Base-by-base conservation (phyloP, 139 green algal genomes). In the Parachlorella kessleri region DNA sequence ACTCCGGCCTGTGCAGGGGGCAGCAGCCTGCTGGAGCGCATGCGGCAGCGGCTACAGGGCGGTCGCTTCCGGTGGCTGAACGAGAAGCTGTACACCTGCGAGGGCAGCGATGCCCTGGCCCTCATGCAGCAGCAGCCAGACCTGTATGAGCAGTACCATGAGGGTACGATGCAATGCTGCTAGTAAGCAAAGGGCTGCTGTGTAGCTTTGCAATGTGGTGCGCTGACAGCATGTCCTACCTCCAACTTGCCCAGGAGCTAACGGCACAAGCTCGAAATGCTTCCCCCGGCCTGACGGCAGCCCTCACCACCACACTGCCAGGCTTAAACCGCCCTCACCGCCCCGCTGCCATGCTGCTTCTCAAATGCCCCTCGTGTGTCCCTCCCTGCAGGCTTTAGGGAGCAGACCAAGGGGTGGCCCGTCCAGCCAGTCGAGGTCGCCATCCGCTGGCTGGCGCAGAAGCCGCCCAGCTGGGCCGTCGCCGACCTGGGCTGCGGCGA, bases 401-500 rank as follows among this genome's bases (percentile, higher is more conserved):
- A 92, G 71, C 94, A 98, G 80, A 96, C 90, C 1, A 83, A 90
- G 64, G 71, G 81, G 6, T 99, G 96, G 96, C 94, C 94, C 3
- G 78, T 83, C 76, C 89, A 94, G 79, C 96, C 96, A 0, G 77
- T 99, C 40, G 91, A 98, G 53, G 74, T 89, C 33, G 91, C 91
- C 33, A 86, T 92, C 5, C 30, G 40, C 32, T 98, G 90, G 89
- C 79, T 98, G 33, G 36, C 37, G 28, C 23, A 24, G 30, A 37
- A 18, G 36, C 81, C 88, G 3, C 2, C 72, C 33, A 30, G 63
- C 24, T 74, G 78, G 70, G 81, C 86, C 26, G 93, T 98, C 32
- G 96, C 93, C 0, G 96, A 99, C 85, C 97, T 99, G 84, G 96
- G 96, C 4, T 99, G 96, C 79, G 96, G 96, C 0, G 94, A 99